Conservation (phyloP, 441 rosid species). For the Pelargonium fulgidum region DNA sequence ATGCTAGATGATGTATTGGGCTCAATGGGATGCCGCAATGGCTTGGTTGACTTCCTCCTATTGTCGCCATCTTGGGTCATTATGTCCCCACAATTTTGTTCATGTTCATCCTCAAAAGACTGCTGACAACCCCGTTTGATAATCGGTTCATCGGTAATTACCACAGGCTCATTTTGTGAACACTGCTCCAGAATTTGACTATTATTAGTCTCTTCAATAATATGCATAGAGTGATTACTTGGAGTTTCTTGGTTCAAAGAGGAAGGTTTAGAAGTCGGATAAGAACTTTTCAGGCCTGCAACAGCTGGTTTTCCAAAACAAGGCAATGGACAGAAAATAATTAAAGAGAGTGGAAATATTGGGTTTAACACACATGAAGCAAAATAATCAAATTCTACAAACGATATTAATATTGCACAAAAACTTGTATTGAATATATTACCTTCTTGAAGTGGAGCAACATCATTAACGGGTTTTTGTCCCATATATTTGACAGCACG, state of each 20-base stretch:
- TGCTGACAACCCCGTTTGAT: not conserved
- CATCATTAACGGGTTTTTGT: slow-evolving; percentile 13
- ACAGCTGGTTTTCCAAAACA: slow-evolving; percentile 14
- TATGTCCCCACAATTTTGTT: not conserved
- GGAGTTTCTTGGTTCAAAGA: slow-evolving; percentile 16
- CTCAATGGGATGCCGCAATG: slow-evolving; percentile 3
- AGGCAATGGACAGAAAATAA: not conserved
- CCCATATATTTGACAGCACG: slow-evolving; percentile 28
- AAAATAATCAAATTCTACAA: slow-evolving; percentile 10
- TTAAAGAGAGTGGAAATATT: not conserved
- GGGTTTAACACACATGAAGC: slow-evolving; percentile 7
- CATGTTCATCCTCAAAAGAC: not conserved
- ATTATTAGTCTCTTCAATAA: slow-evolving; percentile 5
- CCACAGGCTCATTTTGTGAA: slow-evolving; percentile 9
- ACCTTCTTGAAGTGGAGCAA: not conserved
- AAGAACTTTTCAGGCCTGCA: slow-evolving; percentile 13
- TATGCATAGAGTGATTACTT: not conserved
- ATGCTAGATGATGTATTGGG: not conserved
- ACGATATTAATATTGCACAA: too few species aligned
- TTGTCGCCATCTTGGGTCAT: not conserved
- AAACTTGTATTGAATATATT: not conserved
- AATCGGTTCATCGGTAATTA: not conserved
- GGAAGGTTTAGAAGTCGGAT: not conserved
- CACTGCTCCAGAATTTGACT: slow-evolving; percentile 4
- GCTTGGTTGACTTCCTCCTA: slow-evolving; percentile 9